Evolutionary conservation across 2,329 filamentous ascomycete species (phyloP), one percentile per base, ranked within the genome.

Genomic region (Diaporthe citriasiana): DNA sequence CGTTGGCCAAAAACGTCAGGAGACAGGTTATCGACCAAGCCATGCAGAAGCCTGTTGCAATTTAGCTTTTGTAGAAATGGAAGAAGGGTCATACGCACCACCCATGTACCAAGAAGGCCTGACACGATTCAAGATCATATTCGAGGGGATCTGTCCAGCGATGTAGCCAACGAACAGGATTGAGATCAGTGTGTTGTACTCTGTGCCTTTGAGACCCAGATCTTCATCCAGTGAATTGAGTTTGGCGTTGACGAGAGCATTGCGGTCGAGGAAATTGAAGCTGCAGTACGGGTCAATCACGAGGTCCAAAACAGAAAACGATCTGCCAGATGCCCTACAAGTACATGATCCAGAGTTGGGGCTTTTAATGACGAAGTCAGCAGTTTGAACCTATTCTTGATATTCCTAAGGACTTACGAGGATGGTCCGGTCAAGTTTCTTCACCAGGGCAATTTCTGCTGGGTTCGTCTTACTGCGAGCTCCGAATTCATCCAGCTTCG

Each of bases 181-280:
- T 15, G 71, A 69, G 19, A 73, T 53, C n/a, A 38, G 13, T 5
- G 60, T 73, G 60, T 45, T 51, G 50, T 60, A 73, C 9, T 69
- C 6, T 19, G 71, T 57, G 12, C 47, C 70, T 33, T 25, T 25
- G 1, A 72, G 70, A 22, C 70, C 45, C 8, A 72, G 57, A 27
- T 72, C 70, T 1, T 65, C 45, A 27, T 72, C 51, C 25, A 72
- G n/a, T 13, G 59, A 33, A n/a, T 63, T 63, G 40, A 91, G 78
- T 30, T 86, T 83, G 3, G 89, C 89, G 27, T 89, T 87, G 4
- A 89, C 89, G 76, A 91, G 89, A 63, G 90, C 88, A 73, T 88
- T 89, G n/a, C 86, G 82, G 75, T 89, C 87, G 22, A 87, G 79
- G 78, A 82, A 63, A 7, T 4, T 35, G 47, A 1, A 51, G 25